phyloP scores from a whole-genome alignment of 306 rosid species.

The Cucurbita ficifolia region DNA sequence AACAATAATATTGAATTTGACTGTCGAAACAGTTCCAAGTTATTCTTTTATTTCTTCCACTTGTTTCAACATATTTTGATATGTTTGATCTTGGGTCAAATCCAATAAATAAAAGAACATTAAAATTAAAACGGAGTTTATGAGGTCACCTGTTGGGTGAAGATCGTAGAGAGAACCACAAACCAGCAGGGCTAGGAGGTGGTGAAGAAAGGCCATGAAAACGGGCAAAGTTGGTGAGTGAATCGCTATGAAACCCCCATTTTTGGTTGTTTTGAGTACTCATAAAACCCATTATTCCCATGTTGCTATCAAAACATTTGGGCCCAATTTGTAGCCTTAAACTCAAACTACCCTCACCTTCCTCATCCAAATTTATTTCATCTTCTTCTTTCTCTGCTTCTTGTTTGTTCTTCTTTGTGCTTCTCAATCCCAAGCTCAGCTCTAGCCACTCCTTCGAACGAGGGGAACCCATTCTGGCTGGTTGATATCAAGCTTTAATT shows the following conservation, averaged over 20 bases:
- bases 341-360: background rate
- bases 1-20: too few relatives aligned
- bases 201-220: background rate
- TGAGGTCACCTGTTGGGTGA: slow-evolving; percentile 33
- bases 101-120: background rate
- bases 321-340: background rate
- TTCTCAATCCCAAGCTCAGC: background rate
- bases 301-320: background rate
- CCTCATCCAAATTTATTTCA: background rate
- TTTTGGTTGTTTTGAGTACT: background rate
- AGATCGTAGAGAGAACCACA: slow-evolving; percentile 48
- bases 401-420: background rate
- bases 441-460: background rate
- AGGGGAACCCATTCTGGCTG: background rate
- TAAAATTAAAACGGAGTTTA: background rate
- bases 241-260: background rate
- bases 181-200: slow-evolving; percentile 28
- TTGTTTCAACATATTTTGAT: too few relatives aligned
- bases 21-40: too few relatives aligned
- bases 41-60: too few relatives aligned
- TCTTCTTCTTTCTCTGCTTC: background rate
- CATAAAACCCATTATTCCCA: background rate
- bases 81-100: too few relatives aligned
- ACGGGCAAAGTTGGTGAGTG: background rate
- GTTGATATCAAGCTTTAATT: too few relatives aligned